Base-by-base conservation (phyloP, 805 yeast genomes). In the Saccharomycopsis sp. region DNA sequence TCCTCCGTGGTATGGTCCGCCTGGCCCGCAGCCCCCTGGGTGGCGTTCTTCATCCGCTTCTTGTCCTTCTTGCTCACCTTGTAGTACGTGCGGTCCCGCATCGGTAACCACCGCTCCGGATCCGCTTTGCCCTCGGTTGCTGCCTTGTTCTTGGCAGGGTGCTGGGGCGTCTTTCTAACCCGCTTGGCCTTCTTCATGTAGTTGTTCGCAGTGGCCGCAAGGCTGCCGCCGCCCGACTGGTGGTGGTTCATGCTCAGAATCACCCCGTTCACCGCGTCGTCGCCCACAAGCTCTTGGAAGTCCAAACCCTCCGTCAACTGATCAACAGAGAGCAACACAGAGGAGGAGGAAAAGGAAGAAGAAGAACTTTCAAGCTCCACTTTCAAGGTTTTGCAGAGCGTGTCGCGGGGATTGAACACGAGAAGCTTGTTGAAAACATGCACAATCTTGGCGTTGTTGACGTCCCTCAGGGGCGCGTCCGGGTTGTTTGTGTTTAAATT, bases 81-180 rank as follows among this genome's bases (percentile, higher is more conserved):
- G 63, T 81, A 87, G 52, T 78, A 75, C 5, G 87, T 72, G 58
- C 97, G 75, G 56, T 88, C 94, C 56, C 77, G 81, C 69, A 82
- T 52, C 17, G 96, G 94, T 38, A 89, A 60, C 97, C 97, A 88
- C 62, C 96, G 79, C 59, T 88, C 96, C 13, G 73, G 71, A 51
- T 80, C 81, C 17, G 46, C 45, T 44, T 54, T 59, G n/a, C 40
- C 42, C 52, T 52, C 33, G 42, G 47, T 10, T 39, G 45, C 12
- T 2, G 46, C 27, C 27, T 25, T 25, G 27, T 50, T 52, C 42
- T 53, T 58, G 31, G 54, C 57, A 12, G 52, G 45, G 48, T 50
- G 57, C 38, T 53, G 57, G 4, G 57, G 56, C 21, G 50, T 55
- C 18, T 54, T 48, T 34, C 41, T 48, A 8, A 37, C 27, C 8